These are phyloP conservation scores for Hypoxylon sp. DNA, from an alignment of 2,329 filamentous ascomycete species.

Conservation along the genomic window DNA sequence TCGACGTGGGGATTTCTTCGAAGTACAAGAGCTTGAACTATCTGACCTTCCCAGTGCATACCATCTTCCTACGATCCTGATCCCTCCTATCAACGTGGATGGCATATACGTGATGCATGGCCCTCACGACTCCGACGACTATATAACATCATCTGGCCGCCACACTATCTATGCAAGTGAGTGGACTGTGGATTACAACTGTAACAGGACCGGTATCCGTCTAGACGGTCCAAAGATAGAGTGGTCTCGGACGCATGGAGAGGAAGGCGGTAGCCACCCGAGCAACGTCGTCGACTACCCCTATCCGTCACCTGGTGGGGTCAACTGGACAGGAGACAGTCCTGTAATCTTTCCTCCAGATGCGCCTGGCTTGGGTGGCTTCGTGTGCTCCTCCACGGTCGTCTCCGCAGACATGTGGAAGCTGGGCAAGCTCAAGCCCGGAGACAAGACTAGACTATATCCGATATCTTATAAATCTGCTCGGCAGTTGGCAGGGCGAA, in stretches of 20 bases:
- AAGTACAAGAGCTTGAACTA: constrained; percentile 33
- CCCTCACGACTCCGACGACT: constrained; percentile 56
- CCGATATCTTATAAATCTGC: constrained; percentile 49
- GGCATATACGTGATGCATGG: constrained; percentile 55
- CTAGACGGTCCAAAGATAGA: constrained; percentile 54
- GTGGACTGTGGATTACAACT: constrained; percentile 58
- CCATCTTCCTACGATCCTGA: constrained; percentile 28
- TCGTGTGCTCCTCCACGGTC: constrained; percentile 56
- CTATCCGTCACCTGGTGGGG: constrained; percentile 55
- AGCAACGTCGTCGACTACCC: constrained; percentile 58
- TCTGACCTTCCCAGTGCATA: constrained; percentile 19
- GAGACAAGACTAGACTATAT: constrained; percentile 52
- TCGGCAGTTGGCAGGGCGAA: constrained; percentile 41
- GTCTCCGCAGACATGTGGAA: constrained; percentile 58
- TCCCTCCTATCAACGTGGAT: constrained; percentile 47
- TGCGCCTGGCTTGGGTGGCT: constrained; percentile 58
- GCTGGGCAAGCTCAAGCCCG: constrained; percentile 56
- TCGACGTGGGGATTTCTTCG: constrained; percentile 30
- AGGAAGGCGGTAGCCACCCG: constrained; percentile 55
- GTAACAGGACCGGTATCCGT: constrained; percentile 56
- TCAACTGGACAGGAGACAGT: constrained; percentile 60
- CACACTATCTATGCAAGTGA: constrained; percentile 51
- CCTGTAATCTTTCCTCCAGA: constrained; percentile 56
- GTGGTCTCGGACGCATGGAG: constrained; percentile 56
- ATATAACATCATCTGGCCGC: constrained; percentile 53